These are phyloP conservation scores for Pterocarpus macrocarpus DNA, from an alignment of 306 rosid species.

Conservation along the genomic window DNA sequence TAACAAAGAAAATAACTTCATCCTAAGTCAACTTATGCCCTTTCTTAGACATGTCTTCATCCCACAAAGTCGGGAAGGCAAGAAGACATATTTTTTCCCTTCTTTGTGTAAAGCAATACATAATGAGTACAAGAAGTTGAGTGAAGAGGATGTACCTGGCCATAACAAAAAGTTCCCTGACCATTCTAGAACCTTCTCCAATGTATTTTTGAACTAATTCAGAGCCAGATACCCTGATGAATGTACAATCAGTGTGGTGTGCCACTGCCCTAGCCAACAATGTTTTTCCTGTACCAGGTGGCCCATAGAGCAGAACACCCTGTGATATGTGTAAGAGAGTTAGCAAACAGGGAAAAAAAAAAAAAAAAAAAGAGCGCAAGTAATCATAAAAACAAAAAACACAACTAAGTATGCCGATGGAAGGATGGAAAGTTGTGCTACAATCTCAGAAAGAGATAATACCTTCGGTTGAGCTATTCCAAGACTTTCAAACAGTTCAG, in stretches of 20 bases:
- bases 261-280: slow-evolving; percentile 99
- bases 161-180: slow-evolving; percentile 97
- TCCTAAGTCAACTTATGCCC: neutral
- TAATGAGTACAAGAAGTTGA: slow-evolving; percentile 16
- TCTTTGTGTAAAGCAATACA: neutral
- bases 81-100: neutral
- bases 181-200: slow-evolving; percentile 99
- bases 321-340: slow-evolving; percentile 42
- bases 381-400: neutral
- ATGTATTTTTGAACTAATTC: slow-evolving; percentile 97
- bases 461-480: slow-evolving; percentile 99
- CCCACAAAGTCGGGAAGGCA: slow-evolving; percentile 21
- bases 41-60: neutral
- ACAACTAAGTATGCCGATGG: neutral
- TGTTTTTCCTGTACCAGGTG: slow-evolving; percentile 99
- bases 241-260: slow-evolving; percentile 97
- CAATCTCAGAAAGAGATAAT: slow-evolving; percentile 21
- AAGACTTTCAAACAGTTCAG: slow-evolving; percentile 98
- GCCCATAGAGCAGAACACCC: slow-evolving; percentile 97
- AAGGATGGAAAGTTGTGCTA: neutral
- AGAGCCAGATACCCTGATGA: slow-evolving; percentile 99
- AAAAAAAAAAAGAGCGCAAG: neutral
- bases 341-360: slow-evolving; percentile 32
- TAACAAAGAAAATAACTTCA: neutral
- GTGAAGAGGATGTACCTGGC: slow-evolving; percentile 80